Evolutionary conservation across 768 basidiomycete genomes (phyloP).

Genomic region (Leccinum broughii): DNA sequence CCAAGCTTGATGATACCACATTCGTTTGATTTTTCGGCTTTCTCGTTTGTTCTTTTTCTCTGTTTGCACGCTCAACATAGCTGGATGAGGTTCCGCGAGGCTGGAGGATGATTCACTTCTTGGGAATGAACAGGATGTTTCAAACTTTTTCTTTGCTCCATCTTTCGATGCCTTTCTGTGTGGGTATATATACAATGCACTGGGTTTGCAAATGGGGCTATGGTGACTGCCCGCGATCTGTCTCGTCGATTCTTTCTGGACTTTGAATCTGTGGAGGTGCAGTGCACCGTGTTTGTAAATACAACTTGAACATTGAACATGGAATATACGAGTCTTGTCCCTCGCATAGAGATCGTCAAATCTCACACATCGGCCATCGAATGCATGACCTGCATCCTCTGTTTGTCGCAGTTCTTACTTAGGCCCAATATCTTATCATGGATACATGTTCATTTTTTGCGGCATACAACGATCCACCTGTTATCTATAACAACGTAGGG

Average conservation of each 20-base stretch:
- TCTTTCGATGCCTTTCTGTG: background rate
- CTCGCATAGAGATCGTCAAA: background rate
- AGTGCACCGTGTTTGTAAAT: background rate
- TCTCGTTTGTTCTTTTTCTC: too few species aligned
- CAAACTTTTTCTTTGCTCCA: background rate
- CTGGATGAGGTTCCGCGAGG: background rate
- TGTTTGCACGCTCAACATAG: background rate
- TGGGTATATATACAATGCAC: background rate
- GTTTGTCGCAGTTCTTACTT: background rate
- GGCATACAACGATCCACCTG: background rate
- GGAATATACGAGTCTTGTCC: background rate
- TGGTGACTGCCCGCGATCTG: background rate
- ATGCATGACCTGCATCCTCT: background rate
- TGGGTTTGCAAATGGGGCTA: background rate
- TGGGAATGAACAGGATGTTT: background rate
- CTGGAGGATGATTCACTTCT: background rate
- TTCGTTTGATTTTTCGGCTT: conserved; percentile 11
- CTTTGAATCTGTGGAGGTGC: background rate
- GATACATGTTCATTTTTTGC: background rate
- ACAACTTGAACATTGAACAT: background rate
- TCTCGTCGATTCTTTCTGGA: background rate
- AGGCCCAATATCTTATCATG: background rate
- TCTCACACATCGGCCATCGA: background rate
- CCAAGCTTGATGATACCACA: conserved; percentile 19
- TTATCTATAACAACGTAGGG: background rate